Evolutionary conservation across 2,329 filamentous ascomycete genomes (phyloP), one percentile per base, ranked within the genome.

Genomic region (Hortaea werneckii): DNA sequence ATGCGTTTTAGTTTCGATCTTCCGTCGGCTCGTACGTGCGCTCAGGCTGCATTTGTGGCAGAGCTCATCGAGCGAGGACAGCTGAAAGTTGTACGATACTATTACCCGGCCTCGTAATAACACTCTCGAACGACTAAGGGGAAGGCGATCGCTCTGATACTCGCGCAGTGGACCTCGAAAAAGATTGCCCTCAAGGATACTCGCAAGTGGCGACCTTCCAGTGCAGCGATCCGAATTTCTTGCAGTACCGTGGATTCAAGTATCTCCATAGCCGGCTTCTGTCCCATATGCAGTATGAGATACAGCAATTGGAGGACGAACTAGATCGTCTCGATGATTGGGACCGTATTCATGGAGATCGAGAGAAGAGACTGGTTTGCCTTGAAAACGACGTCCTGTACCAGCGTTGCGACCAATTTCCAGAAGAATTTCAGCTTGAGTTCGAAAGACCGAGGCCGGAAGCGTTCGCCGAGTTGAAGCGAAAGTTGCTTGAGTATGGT

Each of bases 181-280:
- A 20, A 20, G 52, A 63, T 11, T 62, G 56, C 2, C 65, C 66
- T 1, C 58, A 65, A 20, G 67, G 67, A 5, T 69, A 64, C 43
- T 62, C 65, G 3, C 52, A 57, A 1, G 57, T 69, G 1, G 65
- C 67, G 4, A 59, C 62, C 0, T 68, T 70, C 43, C 62, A 67
- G 39, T 55, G 64, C 1, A 65, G 61, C 41, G 67, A 70, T 37
- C 49, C 58, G 7, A 67, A 66, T 42, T 68, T 69, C 44, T 54
- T 63, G 1, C 54, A 67, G 3, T 70, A 69, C 48, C 58, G 67
- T 4, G 60, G 59, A 4, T 70, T 69, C 43, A 54, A 52, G 37
- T 67, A 67, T 44, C 51, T 69, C 1, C 67, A 70, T 41, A 58
- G 61, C 5, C 64, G 67, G 4, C 47, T 68, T 1, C 49, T 69